These are phyloP conservation scores for Coemansia sp. DNA, from an alignment of 192 early-diverging fungal genomes.

Conservation along the genomic window DNA sequence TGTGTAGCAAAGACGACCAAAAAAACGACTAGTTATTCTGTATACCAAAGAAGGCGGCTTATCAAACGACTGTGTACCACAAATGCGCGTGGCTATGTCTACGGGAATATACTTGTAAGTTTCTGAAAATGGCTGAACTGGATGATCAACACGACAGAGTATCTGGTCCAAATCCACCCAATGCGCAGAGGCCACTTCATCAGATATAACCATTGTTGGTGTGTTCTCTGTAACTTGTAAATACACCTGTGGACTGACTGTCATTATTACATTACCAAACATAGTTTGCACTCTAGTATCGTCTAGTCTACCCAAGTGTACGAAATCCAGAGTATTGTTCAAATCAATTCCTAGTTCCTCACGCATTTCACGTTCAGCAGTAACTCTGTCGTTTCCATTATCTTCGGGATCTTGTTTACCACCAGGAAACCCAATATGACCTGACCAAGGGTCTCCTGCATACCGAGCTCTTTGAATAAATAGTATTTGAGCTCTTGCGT, in stretches of 20 bases:
- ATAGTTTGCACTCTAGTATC: constrained; percentile 9
- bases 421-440: constrained; percentile 48
- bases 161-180: constrained; percentile 34
- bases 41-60: too few relatives aligned
- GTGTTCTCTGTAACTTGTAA: constrained; percentile 16
- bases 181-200: constrained; percentile 36
- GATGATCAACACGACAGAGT: constrained; percentile 8
- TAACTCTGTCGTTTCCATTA: constrained; percentile 1
- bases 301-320: constrained; percentile 30
- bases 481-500: constrained; percentile 21
- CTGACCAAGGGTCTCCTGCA: constrained; percentile 41
- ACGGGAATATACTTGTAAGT: constrained; percentile 6
- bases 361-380: constrained; percentile 37
- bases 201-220: constrained; percentile 15
- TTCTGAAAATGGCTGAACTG: constrained; percentile 6
- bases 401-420: constrained; percentile 33
- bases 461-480: constrained; percentile 43
- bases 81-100: constrained; percentile 14
- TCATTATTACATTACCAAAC: constrained; percentile 8
- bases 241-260: constrained; percentile 32
- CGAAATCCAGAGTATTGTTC: neutral
- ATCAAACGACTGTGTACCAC: too few relatives aligned
- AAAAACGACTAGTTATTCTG: too few relatives aligned
- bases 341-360: constrained; percentile 40
- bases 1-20: constrained; percentile 22